These are phyloP conservation scores for Zizania latifolia DNA, from an alignment of 176 grass and related monocot genomes.

Conservation along the genomic window DNA sequence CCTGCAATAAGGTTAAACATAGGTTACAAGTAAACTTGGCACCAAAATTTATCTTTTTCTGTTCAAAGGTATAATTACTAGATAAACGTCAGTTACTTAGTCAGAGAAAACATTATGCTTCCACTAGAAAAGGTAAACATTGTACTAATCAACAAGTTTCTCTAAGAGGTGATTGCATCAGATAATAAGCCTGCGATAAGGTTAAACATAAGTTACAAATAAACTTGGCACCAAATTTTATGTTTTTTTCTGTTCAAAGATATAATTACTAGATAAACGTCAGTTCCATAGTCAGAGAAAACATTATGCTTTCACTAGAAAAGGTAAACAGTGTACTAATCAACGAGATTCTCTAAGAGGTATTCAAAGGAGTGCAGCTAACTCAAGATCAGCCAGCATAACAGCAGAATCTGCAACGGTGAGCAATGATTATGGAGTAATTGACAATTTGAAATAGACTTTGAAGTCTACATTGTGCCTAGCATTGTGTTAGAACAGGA, in stretches of 20 bases:
- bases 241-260: not conserved
- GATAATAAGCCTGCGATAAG: constrained; percentile 67
- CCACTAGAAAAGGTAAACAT: not conserved
- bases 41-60: not conserved
- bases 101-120: not conserved
- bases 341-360: not conserved
- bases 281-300: not conserved
- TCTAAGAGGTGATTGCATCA: constrained; percentile 84
- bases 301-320: not conserved
- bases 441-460: not conserved
- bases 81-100: not conserved
- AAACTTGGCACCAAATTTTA: not conserved
- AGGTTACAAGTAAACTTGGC: not conserved
- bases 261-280: not conserved
- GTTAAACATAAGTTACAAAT: not conserved
- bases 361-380: not conserved
- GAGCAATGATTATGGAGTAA: not conserved
- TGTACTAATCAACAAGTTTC: too few relatives aligned
- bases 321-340: not conserved
- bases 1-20: constrained; percentile 27
- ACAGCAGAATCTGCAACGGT: not conserved
- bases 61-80: not conserved
- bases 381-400: not conserved
- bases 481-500: not conserved
- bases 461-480: not conserved